Conservation (phyloP, 1,139 yeast species). For the Nakaseomyces bracarensis region DNA sequence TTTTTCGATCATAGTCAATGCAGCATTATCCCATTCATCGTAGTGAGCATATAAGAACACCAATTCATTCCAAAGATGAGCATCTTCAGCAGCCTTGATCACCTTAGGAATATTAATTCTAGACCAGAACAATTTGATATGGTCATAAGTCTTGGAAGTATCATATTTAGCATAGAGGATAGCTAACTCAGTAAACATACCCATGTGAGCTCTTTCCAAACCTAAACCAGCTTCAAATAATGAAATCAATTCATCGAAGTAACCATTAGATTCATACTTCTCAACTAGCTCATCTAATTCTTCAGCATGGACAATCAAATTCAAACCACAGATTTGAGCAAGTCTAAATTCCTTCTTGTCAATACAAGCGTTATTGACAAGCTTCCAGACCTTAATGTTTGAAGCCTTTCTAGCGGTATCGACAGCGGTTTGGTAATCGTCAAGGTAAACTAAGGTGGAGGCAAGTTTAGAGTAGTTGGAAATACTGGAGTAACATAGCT, state of each 20-base stretch:
- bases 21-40: slow-evolving; percentile 99
- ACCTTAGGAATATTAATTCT: slow-evolving; percentile 97
- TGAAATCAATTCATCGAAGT: slow-evolving; percentile 83
- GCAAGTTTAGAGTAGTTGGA: slow-evolving; percentile 95
- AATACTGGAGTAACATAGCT: slow-evolving; percentile 72
- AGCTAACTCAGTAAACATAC: slow-evolving; percentile 97
- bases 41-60: slow-evolving; percentile 95
- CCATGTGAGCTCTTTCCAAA: slow-evolving; percentile 98
- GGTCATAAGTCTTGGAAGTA: slow-evolving; percentile 92
- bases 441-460: slow-evolving; percentile 83
- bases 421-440: slow-evolving; percentile 93
- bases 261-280: slow-evolving; percentile 84
- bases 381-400: slow-evolving; percentile 91
- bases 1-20: slow-evolving; percentile 94
- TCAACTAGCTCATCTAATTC: slow-evolving; percentile 84
- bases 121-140: slow-evolving; percentile 94
- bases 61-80: slow-evolving; percentile 94
- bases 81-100: slow-evolving; percentile 84
- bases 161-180: slow-evolving; percentile 81
- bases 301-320: slow-evolving; percentile 94
- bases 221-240: slow-evolving; percentile 94
- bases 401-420: slow-evolving; percentile 99
- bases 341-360: slow-evolving; percentile 91
- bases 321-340: slow-evolving; percentile 98
- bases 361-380: slow-evolving; percentile 93